These are phyloP conservation scores for Stagonosporopsis chrysanthemi DNA, from an alignment of 2,329 filamentous ascomycete species.

Conservation along the genomic window DNA sequence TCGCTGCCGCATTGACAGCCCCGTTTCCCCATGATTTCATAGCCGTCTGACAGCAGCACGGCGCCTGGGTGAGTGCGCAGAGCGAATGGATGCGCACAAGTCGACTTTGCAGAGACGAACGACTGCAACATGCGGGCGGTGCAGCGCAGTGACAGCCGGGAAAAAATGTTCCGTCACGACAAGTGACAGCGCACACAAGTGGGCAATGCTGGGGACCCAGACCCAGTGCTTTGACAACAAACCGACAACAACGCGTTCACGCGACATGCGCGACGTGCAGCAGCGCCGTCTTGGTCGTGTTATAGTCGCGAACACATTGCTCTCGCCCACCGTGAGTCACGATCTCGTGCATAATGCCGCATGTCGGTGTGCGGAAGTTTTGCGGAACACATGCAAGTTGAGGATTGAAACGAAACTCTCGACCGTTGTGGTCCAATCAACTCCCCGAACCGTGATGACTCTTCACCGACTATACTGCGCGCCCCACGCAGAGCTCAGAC, in stretches of 20 bases:
- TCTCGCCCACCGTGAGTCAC: slow-evolving; percentile 49
- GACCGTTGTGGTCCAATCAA: slow-evolving; percentile 42
- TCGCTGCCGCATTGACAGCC: slow-evolving; percentile 19
- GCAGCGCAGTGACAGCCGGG: slow-evolving; percentile 35
- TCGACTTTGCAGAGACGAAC: slow-evolving; percentile 13
- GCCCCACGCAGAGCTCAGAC: slow-evolving; percentile 27
- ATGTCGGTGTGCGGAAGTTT: slow-evolving; percentile 24
- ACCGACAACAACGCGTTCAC: slow-evolving; percentile 42
- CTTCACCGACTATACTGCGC: slow-evolving; percentile 34
- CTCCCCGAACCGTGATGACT: slow-evolving; percentile 38
- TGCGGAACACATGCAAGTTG: slow-evolving; percentile 29
- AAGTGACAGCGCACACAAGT: slow-evolving; percentile 30
- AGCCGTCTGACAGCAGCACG: slow-evolving; percentile 29
- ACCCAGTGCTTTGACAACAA: slow-evolving; percentile 23
- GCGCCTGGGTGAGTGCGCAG: slow-evolving; percentile 42
- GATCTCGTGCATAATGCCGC: slow-evolving; percentile 31
- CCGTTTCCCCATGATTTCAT: slow-evolving; percentile 32
- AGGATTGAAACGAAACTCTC: slow-evolving; percentile 45
- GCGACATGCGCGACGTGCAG: slow-evolving; percentile 41
- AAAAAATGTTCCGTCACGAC: slow-evolving; percentile 20
- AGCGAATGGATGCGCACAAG: slow-evolving; percentile 32
- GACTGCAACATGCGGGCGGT: slow-evolving; percentile 8
- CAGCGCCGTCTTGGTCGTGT: slow-evolving; percentile 43
- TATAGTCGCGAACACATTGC: slow-evolving; percentile 46
- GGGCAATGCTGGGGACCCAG: slow-evolving; percentile 44